A percentile compares a stretch with the other conserved stretches of the same genome.
phyloP scores from a whole-genome alignment of 768 basidiomycete species.

The Amylocystis lapponica region DNA sequence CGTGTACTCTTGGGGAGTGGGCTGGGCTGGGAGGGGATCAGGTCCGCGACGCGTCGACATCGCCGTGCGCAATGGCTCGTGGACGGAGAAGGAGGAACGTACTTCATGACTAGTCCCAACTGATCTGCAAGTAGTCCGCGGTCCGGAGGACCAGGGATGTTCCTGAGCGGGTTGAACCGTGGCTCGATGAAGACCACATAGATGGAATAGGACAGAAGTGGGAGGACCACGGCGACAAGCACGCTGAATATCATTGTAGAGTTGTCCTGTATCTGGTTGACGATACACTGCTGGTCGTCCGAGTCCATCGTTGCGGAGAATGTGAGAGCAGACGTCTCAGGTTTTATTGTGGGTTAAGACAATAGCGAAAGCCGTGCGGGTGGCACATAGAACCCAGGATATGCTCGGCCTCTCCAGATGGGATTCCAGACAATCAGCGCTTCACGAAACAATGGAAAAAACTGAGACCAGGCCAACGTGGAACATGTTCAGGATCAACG shows the following conservation, averaged over 20 bases:
- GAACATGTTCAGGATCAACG: too few relatives aligned
- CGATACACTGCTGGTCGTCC: too few relatives aligned
- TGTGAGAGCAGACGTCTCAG: not conserved
- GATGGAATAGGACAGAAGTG: conserved; percentile 11
- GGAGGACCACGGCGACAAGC: not conserved
- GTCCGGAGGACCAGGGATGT: conserved; percentile 57
- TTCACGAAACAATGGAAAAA: too few relatives aligned
- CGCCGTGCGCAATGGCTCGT: not conserved
- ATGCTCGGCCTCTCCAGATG: too few relatives aligned
- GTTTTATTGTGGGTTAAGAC: not conserved
- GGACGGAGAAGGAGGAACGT: conserved; percentile 20
- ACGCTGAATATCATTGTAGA: not conserved
- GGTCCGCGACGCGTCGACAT: too few relatives aligned
- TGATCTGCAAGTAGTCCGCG: conserved; percentile 47
- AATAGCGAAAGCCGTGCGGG: not conserved
- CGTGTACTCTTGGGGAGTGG: conserved; percentile 48
- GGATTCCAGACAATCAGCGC: too few relatives aligned
- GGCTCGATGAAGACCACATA: conserved; percentile 24
- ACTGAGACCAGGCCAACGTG: too few relatives aligned
- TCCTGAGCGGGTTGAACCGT: conserved; percentile 39
- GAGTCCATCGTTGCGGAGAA: too few relatives aligned
- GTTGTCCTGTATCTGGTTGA: too few relatives aligned
- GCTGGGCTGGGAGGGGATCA: conserved; percentile 41
- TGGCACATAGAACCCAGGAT: too few relatives aligned
- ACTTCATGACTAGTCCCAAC: conserved; percentile 55